Evolutionary conservation across 2,329 filamentous ascomycete genomes (phyloP).

Genomic region (Scedosporium apiospermum): DNA sequence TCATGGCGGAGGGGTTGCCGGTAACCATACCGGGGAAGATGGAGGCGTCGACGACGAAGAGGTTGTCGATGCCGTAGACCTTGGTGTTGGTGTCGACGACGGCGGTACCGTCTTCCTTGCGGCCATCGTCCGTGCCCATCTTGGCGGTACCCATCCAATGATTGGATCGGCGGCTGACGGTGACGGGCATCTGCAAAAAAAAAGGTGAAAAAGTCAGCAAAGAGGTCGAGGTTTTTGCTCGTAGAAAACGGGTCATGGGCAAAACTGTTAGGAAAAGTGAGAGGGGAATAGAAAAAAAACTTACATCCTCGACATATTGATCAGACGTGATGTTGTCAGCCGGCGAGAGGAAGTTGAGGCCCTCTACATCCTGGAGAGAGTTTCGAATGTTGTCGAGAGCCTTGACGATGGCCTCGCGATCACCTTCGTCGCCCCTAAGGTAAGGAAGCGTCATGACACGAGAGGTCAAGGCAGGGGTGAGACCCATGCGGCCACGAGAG

Average conservation of each 20-base stretch:
- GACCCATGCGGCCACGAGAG: constrained; percentile 53
- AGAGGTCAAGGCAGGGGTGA: constrained; percentile 47
- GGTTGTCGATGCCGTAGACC: constrained; percentile 59
- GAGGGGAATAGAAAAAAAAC: background rate
- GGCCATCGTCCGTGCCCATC: constrained; percentile 47
- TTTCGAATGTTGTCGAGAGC: constrained; percentile 52
- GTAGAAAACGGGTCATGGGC: too few species aligned
- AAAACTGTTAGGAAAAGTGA: background rate
- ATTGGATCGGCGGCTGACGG: constrained; percentile 31
- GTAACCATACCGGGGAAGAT: constrained; percentile 62
- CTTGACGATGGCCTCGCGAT: constrained; percentile 53
- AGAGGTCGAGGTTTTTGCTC: too few species aligned
- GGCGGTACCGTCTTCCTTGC: constrained; percentile 37
- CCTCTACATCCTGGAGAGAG: constrained; percentile 41
- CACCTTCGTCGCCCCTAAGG: constrained; percentile 41
- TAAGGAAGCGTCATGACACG: constrained; percentile 51
- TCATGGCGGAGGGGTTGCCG: constrained; percentile 57
- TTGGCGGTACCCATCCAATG: constrained; percentile 53
- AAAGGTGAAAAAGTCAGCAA: constrained; percentile 17
- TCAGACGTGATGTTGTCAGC: background rate
- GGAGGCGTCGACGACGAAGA: constrained; percentile 58
- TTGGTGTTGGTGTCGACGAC: constrained; percentile 55
- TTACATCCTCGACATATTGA: constrained; percentile 5
- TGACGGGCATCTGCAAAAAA: constrained; percentile 17
- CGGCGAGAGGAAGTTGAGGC: constrained; percentile 33